A percentile compares a stretch with the other conserved stretches of the same genome.
Evolutionary conservation across 176 grass and related monocot species (phyloP).

Genomic region (Oryza rufipogon): DNA sequence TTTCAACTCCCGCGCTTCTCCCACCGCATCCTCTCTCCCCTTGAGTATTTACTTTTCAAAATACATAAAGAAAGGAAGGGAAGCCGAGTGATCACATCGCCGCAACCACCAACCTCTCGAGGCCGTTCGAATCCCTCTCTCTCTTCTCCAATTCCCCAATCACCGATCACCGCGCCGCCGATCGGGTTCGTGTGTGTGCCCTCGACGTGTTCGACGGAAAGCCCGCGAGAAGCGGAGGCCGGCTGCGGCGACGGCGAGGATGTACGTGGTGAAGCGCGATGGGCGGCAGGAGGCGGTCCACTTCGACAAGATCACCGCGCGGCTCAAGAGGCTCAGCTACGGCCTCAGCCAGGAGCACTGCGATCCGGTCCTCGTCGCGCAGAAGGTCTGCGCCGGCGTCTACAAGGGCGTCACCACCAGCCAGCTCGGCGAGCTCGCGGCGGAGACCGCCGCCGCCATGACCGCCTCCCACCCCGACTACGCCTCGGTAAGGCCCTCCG

Average conservation of each 20-base stretch:
- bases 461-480: slow-evolving; percentile 93
- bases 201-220: slow-evolving; percentile 48
- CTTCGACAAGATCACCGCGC: slow-evolving; percentile 98
- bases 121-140: background rate
- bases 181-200: background rate
- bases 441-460: slow-evolving; percentile 89
- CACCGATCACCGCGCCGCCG: background rate
- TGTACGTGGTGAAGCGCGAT: slow-evolving; percentile 98
- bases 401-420: slow-evolving; percentile 98
- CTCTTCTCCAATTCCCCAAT: slow-evolving; percentile 15
- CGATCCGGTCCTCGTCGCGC: slow-evolving; percentile 87
- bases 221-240: background rate
- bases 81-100: background rate
- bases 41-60: background rate
- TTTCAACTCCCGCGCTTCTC: slow-evolving; percentile 8
- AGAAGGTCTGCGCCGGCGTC: slow-evolving; percentile 91
- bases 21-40: background rate
- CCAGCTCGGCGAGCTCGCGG: slow-evolving; percentile 94
- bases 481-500: slow-evolving; percentile 56
- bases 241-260: slow-evolving; percentile 20
- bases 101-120: background rate
- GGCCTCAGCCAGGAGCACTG: slow-evolving; percentile 98
- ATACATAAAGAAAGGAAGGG: background rate
- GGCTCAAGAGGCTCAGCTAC: slow-evolving; percentile 95
- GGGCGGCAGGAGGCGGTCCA: slow-evolving; percentile 83